Evolutionary conservation across 192 early-diverging fungal species (phyloP).

Genomic region (Geosiphon pyriformis): DNA sequence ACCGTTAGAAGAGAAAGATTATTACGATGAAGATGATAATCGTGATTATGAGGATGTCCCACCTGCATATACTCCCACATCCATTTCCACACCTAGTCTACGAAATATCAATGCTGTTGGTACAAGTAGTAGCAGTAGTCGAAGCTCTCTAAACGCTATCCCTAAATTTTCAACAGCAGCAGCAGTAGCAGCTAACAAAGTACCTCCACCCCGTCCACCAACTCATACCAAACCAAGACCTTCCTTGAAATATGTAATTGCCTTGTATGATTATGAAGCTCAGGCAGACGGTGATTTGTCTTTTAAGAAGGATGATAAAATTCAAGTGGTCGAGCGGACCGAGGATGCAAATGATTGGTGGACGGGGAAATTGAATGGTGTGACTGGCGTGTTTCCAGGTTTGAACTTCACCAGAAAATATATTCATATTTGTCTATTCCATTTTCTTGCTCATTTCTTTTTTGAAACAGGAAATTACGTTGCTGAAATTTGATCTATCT

Average conservation of each 20-base stretch:
- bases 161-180: constrained; percentile 24
- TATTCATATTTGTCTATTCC: not conserved
- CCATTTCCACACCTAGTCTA: not conserved
- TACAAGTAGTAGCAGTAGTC: not conserved
- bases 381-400: constrained; percentile 68
- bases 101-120: not conserved
- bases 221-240: constrained; percentile 26
- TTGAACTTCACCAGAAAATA: not conserved
- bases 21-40: not conserved
- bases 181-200: not conserved
- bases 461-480: not conserved
- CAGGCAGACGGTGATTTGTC: constrained; percentile 66
- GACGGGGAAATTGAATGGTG: constrained; percentile 65
- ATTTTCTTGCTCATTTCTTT: not conserved
- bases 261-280: constrained; percentile 75
- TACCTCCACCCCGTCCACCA: constrained; percentile 33
- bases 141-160: not conserved
- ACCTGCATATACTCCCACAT: not conserved
- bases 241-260: constrained; percentile 46
- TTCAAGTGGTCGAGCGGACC: constrained; percentile 62
- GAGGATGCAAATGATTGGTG: constrained; percentile 70
- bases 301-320: constrained; percentile 64
- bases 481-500: not conserved
- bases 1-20: not conserved
- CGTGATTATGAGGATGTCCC: constrained; percentile 12